phyloP scores from a whole-genome alignment of 192 early-diverging fungal species.

The Ambispora gerdemannii region DNA sequence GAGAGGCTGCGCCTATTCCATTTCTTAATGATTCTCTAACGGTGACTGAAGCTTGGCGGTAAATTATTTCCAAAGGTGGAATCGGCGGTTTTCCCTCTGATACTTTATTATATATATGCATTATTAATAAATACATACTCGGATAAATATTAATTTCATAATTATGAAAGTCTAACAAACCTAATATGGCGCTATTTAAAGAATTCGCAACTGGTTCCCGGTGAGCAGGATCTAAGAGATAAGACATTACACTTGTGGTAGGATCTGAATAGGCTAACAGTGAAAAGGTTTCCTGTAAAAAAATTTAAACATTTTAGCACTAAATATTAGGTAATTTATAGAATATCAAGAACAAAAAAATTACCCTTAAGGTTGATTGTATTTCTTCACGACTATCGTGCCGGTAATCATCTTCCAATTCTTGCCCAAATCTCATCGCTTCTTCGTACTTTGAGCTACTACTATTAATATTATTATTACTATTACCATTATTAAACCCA shows the following conservation, averaged over 20 bases:
- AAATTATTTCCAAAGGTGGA: constrained; percentile 55
- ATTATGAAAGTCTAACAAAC: constrained; percentile 31
- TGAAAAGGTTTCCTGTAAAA: constrained; percentile 62
- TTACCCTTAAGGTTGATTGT: constrained; percentile 23
- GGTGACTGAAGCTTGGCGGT: constrained; percentile 37
- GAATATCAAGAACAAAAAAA: constrained; percentile 29
- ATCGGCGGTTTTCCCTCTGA: constrained; percentile 54
- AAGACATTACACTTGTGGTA: constrained; percentile 44
- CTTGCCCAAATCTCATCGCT: constrained; percentile 50
- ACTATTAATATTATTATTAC: too few relatives aligned
- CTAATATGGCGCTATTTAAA: constrained; percentile 67
- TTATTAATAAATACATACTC: background rate
- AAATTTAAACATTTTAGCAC: background rate
- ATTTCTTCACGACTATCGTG: constrained; percentile 31
- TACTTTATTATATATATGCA: constrained; percentile 29
- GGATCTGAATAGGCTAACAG: constrained; percentile 69
- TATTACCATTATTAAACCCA: constrained; percentile 35
- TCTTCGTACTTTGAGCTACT: constrained; percentile 31
- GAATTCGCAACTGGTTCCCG: constrained; percentile 60
- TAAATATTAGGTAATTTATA: background rate
- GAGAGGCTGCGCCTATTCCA: constrained; percentile 39
- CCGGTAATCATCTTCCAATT: constrained; percentile 55
- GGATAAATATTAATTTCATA: background rate
- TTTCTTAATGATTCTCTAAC: constrained; percentile 38
- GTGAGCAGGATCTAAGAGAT: constrained; percentile 50